Conservation (phyloP, 768 basidiomycete genomes). For the Boletus sp. region DNA sequence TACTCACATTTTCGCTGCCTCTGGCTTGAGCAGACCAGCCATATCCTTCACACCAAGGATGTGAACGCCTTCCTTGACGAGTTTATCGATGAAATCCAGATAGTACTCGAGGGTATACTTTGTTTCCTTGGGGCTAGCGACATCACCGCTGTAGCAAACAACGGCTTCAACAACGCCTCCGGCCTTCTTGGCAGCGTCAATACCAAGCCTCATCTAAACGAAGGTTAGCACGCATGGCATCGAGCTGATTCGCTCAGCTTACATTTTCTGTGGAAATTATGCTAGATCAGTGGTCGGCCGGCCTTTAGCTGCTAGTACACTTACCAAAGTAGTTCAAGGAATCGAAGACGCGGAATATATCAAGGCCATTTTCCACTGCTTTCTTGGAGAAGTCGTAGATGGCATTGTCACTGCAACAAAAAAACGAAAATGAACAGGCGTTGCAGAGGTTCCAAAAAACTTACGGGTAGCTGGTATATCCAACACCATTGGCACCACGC, state of each 20-base stretch:
- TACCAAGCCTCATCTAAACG: constrained; percentile 89
- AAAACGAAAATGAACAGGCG: constrained; percentile 4
- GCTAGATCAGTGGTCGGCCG: constrained; percentile 1
- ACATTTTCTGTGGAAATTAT: constrained; percentile 61
- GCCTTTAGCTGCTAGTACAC: constrained; percentile 21
- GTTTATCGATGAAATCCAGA: constrained; percentile 90
- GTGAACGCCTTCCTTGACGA: constrained; percentile 93
- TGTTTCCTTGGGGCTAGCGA: constrained; percentile 89
- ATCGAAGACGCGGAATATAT: constrained; percentile 99
- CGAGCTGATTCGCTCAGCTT: constrained; percentile 19
- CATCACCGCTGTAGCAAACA: constrained; percentile 98
- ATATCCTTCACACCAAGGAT: constrained; percentile 98
- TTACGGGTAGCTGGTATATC: constrained; percentile 97
- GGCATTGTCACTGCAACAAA: constrained; percentile 75
- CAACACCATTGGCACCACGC: constrained; percentile 98
- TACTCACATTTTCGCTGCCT: constrained; percentile 84
- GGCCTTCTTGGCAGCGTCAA: constrained; percentile 99
- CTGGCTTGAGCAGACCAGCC: constrained; percentile 95
- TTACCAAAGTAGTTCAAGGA: constrained; percentile 97
- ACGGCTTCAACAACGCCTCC: constrained; percentile 98
- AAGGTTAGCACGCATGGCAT: constrained; percentile 12
- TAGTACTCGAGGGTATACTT: constrained; percentile 99
- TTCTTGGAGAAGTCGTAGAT: constrained; percentile 99
- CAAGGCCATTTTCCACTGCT: constrained; percentile 98
- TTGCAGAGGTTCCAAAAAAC: constrained; percentile 26